Base-by-base conservation (phyloP, 768 basidiomycete genomes). In the Rhizopogon vulgaris region DNA sequence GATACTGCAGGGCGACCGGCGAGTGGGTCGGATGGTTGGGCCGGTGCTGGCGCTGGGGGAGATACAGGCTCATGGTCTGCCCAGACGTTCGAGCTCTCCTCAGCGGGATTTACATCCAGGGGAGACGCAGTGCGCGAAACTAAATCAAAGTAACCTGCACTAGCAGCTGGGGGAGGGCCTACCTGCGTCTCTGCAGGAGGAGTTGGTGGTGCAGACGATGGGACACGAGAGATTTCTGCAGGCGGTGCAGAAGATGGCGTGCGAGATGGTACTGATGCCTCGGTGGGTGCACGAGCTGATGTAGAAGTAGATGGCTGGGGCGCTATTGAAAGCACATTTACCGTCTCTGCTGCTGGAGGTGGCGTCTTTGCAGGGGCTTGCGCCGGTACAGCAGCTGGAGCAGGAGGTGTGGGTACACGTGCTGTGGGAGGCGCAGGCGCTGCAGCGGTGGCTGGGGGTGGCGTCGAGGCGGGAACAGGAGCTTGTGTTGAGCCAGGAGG, bases 121-220 rank as follows among this genome's bases (percentile, higher is more conserved):
- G 66, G 64, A 14, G 66, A 65, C 8, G 60, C 55, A 25, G 66
- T 58, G 24, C 59, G 67, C 6, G 63, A 59, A 1, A 62, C 60
- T 24, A 64, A 56, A 17, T 52, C 58, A 14, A 68, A 68, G 38
- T 69, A 68, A 22, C 42, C 47, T 1, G 45, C 8, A 22, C 42
- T 47, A 0, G 45, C 8, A 7, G 48, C 0, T 6, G 42, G 32
- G 22, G 49, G 27, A 11, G 40, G n/a, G 41, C 15, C 25, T 15
- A 42, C 32, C 10, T 12, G 41, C 24, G 41, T 27, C 15, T 55
- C 41, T 28, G 47, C 59, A 27, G 59, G 63, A 5, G 65, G 65
- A 15, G 48, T 22, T 17, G 5, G 24, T 17, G 40, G 48, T 7
- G n/a, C 41, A 28, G 48, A 25, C 6, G 38, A 24, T 48, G 42